Conservation (phyloP, 495 filamentous ascomycete species). For the Penicillium chermesinum region DNA sequence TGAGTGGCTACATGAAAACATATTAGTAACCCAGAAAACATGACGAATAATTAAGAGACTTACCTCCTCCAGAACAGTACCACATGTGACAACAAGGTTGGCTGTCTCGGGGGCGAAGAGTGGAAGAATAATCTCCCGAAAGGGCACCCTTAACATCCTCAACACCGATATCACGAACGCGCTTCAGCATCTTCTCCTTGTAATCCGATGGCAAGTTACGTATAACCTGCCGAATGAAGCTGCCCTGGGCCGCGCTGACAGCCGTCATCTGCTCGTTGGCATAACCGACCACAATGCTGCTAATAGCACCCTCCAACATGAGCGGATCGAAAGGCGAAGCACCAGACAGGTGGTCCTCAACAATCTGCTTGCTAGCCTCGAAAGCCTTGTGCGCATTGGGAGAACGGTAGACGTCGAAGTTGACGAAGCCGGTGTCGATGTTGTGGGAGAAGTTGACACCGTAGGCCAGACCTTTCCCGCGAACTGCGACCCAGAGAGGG, state of each 20-base stretch:
- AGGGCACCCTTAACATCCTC: conserved; percentile 76
- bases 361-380: conserved; percentile 63
- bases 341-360: conserved; percentile 63
- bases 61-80: conserved; percentile 78
- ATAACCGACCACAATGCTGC: conserved; percentile 73
- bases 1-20: conserved; percentile 53
- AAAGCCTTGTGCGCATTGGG: conserved; percentile 88
- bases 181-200: conserved; percentile 66
- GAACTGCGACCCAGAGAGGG: conserved; percentile 86
- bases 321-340: conserved; percentile 64
- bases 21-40: conserved; percentile 2
- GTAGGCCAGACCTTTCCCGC: conserved; percentile 89
- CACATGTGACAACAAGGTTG: conserved; percentile 86
- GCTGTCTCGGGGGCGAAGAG: conserved; percentile 71
- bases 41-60: conserved; percentile 15
- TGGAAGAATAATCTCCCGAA: conserved; percentile 66
- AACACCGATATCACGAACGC: conserved; percentile 66
- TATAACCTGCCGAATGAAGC: conserved; percentile 78
- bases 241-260: conserved; percentile 68
- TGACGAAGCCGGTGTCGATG: conserved; percentile 70
- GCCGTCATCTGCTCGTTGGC: conserved; percentile 86
- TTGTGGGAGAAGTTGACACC: conserved; percentile 70
- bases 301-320: conserved; percentile 84
- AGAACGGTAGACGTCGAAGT: conserved; percentile 80
- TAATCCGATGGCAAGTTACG: conserved; percentile 72